Conservation (phyloP, 2,329 filamentous ascomycete genomes). For the Calonectria pteridis region DNA sequence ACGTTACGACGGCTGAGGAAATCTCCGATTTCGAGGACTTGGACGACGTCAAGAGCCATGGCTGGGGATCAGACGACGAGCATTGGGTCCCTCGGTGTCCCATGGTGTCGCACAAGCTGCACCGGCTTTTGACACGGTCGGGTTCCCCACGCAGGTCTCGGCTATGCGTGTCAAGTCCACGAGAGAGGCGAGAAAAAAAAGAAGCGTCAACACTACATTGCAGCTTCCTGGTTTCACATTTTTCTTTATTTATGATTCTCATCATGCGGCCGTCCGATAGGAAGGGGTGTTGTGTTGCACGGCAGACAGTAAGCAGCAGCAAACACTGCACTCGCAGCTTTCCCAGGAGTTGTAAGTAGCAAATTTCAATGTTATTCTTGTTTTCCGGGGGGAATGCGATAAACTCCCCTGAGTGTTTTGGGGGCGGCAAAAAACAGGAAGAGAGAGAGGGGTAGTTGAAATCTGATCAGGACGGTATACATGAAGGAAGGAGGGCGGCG, state of each 20-base stretch:
- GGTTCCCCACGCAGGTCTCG: not conserved
- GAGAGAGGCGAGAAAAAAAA: not conserved
- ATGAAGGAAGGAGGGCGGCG: not conserved
- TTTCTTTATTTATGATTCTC: not conserved
- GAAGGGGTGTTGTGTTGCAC: not conserved
- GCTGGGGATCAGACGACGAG: conserved; percentile 6
- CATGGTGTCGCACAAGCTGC: conserved; percentile 12
- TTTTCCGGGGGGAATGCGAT: not conserved
- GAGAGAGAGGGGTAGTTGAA: not conserved
- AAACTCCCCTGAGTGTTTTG: not conserved
- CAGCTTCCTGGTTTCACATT: not conserved
- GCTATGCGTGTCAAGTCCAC: not conserved
- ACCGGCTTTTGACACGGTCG: not conserved
- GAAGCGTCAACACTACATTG: not conserved
- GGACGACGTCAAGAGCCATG: not conserved
- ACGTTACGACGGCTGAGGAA: conserved; percentile 16
- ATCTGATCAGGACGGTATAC: not conserved
- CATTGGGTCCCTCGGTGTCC: not conserved
- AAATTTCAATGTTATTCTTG: not conserved
- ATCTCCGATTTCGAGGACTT: conserved; percentile 15
- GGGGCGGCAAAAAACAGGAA: not conserved
- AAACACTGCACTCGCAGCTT: not conserved
- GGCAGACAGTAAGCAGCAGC: not conserved
- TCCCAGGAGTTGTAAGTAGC: not conserved
- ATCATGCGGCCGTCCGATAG: not conserved